Evolutionary conservation across 2,329 filamentous ascomycete genomes (phyloP).

Genomic region (Fusarium circinatum): DNA sequence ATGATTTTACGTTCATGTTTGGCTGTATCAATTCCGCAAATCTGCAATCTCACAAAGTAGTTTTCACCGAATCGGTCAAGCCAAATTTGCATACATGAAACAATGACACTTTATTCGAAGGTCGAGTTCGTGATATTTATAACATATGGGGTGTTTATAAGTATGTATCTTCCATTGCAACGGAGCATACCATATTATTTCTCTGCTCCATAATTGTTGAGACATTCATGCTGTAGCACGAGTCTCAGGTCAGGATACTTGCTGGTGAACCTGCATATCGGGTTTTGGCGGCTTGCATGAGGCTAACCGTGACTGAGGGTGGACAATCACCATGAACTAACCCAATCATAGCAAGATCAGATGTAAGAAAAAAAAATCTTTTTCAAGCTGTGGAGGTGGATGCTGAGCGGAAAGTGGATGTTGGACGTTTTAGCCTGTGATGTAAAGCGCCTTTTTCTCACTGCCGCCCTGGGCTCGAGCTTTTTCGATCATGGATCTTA

Average conservation of each 20-base stretch:
- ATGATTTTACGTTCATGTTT: neutral
- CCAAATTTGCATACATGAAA: neutral
- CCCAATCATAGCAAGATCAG: constrained; percentile 26
- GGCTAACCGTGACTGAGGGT: constrained; percentile 11
- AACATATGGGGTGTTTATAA: neutral
- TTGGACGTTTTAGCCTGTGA: constrained; percentile 19
- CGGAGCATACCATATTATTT: neutral
- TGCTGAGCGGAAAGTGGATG: constrained; percentile 33
- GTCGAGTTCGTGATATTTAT: neutral
- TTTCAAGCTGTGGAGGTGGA: constrained; percentile 27
- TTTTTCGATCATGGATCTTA: constrained; percentile 13
- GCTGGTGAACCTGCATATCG: constrained; percentile 14
- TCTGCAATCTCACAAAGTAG: neutral
- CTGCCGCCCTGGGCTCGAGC: constrained; percentile 26
- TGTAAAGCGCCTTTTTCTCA: constrained; percentile 21
- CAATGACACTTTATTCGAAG: neutral
- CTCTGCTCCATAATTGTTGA: neutral
- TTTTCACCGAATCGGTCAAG: neutral
- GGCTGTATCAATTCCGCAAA: neutral
- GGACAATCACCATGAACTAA: neutral
- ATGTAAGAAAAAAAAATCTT: constrained; percentile 33
- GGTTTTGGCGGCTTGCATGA: constrained; percentile 22
- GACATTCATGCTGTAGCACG: constrained; percentile 25
- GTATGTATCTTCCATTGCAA: neutral
- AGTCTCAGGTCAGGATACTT: constrained; percentile 10